A percentile compares a stretch with the other conserved stretches of the same genome.
These are phyloP conservation scores for Barnettozyma hawaiiensis DNA, from an alignment of 1,139 yeast species.

Conservation along the genomic window DNA sequence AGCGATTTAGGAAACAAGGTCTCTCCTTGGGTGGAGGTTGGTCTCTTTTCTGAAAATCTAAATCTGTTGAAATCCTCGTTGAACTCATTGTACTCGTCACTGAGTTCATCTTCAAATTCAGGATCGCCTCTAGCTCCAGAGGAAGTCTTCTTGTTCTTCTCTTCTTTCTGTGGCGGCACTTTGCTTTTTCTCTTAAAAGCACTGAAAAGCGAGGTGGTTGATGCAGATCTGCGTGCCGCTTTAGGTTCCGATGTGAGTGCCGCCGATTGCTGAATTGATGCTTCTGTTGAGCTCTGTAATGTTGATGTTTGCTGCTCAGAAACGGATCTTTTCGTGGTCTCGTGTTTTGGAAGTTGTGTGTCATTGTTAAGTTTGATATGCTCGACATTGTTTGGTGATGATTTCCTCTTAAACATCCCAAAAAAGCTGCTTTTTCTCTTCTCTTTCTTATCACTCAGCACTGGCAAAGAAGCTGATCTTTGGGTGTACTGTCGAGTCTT, in stretches of 20 bases:
- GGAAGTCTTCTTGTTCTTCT: neutral
- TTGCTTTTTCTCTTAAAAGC: conserved; percentile 20
- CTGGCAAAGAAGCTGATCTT: conserved; percentile 24
- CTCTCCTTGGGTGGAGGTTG: conserved; percentile 44
- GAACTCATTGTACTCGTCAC: conserved; percentile 15
- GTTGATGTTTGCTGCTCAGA: conserved; percentile 11
- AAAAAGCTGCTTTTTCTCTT: conserved; percentile 31
- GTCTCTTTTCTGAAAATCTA: conserved; percentile 6
- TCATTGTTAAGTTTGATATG: conserved; percentile 8
- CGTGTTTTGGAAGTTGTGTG: conserved; percentile 11
- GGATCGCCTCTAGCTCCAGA: neutral
- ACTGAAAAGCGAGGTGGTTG: conserved; percentile 22
- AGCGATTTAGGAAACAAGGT: conserved; percentile 66
- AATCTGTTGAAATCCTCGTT: conserved; percentile 25
- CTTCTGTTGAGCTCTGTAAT: conserved; percentile 14
- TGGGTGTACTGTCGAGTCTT: conserved; percentile 13
- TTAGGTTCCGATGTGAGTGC: conserved; percentile 5
- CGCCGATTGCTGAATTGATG: conserved; percentile 13
- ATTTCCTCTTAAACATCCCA: conserved; percentile 30
- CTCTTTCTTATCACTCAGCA: conserved; percentile 9
- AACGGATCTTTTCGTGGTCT: conserved; percentile 6
- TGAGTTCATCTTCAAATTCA: neutral
- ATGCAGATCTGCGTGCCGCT: conserved; percentile 21
- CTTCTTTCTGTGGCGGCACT: neutral
- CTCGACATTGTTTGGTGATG: conserved; percentile 17